Evolutionary conservation across 2,329 filamentous ascomycete species (phyloP).

Genomic region (Peltaster fructicola): DNA sequence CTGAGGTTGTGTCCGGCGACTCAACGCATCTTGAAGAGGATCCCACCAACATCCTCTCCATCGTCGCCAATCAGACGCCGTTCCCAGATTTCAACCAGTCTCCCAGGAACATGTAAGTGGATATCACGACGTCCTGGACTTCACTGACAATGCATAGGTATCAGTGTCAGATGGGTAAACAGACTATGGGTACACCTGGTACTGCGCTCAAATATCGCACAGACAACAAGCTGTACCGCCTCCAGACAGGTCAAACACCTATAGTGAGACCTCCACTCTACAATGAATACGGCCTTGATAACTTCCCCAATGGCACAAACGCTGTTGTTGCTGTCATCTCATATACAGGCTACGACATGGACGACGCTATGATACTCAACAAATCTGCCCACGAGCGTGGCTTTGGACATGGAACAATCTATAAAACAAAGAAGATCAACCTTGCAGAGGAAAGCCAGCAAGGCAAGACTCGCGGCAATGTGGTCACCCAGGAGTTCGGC

Average conservation of each 20-base stretch:
- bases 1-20: constrained; percentile 71
- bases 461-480: constrained; percentile 32
- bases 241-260: constrained; percentile 92
- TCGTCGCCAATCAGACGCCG: constrained; percentile 94
- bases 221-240: constrained; percentile 89
- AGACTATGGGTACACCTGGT: constrained; percentile 94
- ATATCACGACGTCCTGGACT: neutral
- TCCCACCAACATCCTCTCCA: constrained; percentile 92
- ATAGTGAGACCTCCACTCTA: constrained; percentile 83
- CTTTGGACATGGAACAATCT: constrained; percentile 89
- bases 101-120: constrained; percentile 82
- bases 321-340: constrained; percentile 94
- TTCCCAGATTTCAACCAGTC: constrained; percentile 99
- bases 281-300: constrained; percentile 92
- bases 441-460: constrained; percentile 61
- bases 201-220: constrained; percentile 72
- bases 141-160: neutral
- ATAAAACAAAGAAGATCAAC: constrained; percentile 88
- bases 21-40: constrained; percentile 89
- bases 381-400: constrained; percentile 92
- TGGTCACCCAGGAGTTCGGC: constrained; percentile 69
- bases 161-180: constrained; percentile 97
- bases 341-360: constrained; percentile 99
- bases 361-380: constrained; percentile 99
- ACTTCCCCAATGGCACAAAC: constrained; percentile 94